Evolutionary conservation across 148 eudicot species (phyloP).

Genomic region (Rhododendron griersonianum): DNA sequence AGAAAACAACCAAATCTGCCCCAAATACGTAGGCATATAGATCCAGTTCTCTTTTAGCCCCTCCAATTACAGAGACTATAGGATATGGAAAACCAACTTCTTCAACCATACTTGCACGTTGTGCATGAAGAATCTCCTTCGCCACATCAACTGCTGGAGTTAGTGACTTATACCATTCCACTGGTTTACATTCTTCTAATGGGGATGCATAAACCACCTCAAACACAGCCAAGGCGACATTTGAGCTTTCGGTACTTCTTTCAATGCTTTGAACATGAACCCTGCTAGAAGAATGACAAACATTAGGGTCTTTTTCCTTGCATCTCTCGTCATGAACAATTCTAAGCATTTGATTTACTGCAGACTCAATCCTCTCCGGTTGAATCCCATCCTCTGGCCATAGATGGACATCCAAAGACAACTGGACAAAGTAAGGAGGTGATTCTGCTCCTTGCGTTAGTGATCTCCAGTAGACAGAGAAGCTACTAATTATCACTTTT

Average conservation of each 20-base stretch:
- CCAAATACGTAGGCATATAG: slow-evolving; percentile 95
- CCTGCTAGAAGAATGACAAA: slow-evolving; percentile 66
- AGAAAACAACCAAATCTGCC: slow-evolving; percentile 90
- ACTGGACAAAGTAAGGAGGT: slow-evolving; percentile 90
- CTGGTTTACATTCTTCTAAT: slow-evolving; percentile 42
- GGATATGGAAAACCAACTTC: slow-evolving; percentile 81
- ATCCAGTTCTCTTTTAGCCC: slow-evolving; percentile 94
- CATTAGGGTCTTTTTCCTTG: slow-evolving; percentile 45
- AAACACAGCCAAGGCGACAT: slow-evolving; percentile 82
- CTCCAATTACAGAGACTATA: slow-evolving; percentile 85
- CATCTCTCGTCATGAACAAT: slow-evolving; percentile 72
- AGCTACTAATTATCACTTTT: slow-evolving; percentile 47
- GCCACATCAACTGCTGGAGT: slow-evolving; percentile 98
- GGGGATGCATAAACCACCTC: slow-evolving; percentile 90
- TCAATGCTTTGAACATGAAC: slow-evolving; percentile 95
- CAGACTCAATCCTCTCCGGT: slow-evolving; percentile 91
- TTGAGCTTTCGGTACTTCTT: slow-evolving; percentile 62
- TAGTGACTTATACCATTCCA: slow-evolving; percentile 66
- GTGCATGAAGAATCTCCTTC: slow-evolving; percentile 76
- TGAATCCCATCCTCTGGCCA: slow-evolving; percentile 99
- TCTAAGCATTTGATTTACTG: slow-evolving; percentile 63
- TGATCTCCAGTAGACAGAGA: slow-evolving; percentile 73
- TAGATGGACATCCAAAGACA: slow-evolving; percentile 76
- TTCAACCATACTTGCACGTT: slow-evolving; percentile 44
- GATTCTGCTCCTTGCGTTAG: slow-evolving; percentile 91